Base-by-base conservation (phyloP, 2,329 filamentous ascomycete species). In the Fusarium nurragi region DNA sequence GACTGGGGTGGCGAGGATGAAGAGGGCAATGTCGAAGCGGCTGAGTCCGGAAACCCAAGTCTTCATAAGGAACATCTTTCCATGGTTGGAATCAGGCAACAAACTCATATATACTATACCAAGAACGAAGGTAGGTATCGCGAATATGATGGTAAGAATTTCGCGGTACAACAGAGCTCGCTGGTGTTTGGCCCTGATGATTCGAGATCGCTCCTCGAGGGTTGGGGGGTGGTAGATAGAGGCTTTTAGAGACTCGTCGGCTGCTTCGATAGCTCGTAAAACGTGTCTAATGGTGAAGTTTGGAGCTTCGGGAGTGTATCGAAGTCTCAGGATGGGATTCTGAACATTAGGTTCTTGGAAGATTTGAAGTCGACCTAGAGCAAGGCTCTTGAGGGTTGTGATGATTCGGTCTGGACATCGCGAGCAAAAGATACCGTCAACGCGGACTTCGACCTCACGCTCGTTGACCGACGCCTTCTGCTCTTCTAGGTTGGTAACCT, bases 31-130 rank as follows among this genome's bases (percentile, higher is more conserved):
- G 75, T 94, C 91, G 7, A 90, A 84, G 21, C 93, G 87, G 65
- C 86, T 92, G 50, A 94, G 88, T 1, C 92, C 92, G 4, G 85
- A 87, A 66, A 84, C 86, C 81, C 92, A 89, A 0, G 88, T 86
- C 62, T 83, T 75, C 85, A 93, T 93, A 40, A 96, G 78, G 68
- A 86, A 92, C 62, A 81, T 80, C 54, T 88, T 87, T 13, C 83
- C 82, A 0, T 77, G 66, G 67, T 93, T 84, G 3, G 81, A 77
- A 16, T 72, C 75, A 0, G 89, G 80, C 0, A 97, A 84, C 2
- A 97, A 82, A 60, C 86, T 92, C 94, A 97, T 97, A 78, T 92
- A 97, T 2, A 97, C 88, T 50, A 97, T 92, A 4, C 94, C 94
- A 36, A 97, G 88, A 47, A 97, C 75, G 69, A 97, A 94, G 0